Percentiles rank a stretch among this genome's conserved stretches.
Conservation (phyloP, 2,329 filamentous ascomycete species). For the Ophiocordyceps sinensis region DNA sequence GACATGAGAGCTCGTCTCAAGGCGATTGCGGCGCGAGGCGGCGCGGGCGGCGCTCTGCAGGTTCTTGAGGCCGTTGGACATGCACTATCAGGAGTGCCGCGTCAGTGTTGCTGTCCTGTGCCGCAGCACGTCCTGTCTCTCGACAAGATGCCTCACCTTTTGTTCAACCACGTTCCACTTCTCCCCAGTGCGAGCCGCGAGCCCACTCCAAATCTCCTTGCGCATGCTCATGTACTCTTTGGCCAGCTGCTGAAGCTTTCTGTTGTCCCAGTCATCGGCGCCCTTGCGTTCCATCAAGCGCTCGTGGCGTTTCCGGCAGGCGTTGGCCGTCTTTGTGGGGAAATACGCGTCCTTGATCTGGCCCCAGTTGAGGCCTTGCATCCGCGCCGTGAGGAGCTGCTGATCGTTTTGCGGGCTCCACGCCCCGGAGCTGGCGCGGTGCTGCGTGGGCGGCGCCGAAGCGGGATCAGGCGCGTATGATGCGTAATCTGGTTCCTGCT, state of each 20-base stretch:
- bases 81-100: slow-evolving; percentile 35
- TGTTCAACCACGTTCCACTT: slow-evolving; percentile 59
- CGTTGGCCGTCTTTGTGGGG: slow-evolving; percentile 63
- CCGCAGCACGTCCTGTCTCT: neutral
- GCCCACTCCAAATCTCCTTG: slow-evolving; percentile 65
- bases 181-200: slow-evolving; percentile 66
- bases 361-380: slow-evolving; percentile 68
- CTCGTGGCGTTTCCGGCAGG: slow-evolving; percentile 81
- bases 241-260: slow-evolving; percentile 60
- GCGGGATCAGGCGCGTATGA: slow-evolving; percentile 20
- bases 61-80: slow-evolving; percentile 73
- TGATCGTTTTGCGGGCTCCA: slow-evolving; percentile 68
- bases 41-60: slow-evolving; percentile 56
- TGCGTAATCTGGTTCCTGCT: slow-evolving; percentile 21
- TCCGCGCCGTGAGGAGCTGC: slow-evolving; percentile 54
- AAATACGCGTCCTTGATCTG: slow-evolving; percentile 68
- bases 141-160: slow-evolving; percentile 29
- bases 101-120: neutral
- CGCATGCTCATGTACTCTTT: slow-evolving; percentile 67
- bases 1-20: slow-evolving; percentile 26
- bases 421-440: slow-evolving; percentile 45
- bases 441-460: slow-evolving; percentile 28
- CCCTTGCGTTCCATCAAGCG: slow-evolving; percentile 63
- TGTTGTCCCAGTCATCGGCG: slow-evolving; percentile 64
- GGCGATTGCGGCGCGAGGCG: slow-evolving; percentile 48